Base-by-base conservation (phyloP, 2,329 filamentous ascomycete genomes). In the Botrytis sinoallii region DNA sequence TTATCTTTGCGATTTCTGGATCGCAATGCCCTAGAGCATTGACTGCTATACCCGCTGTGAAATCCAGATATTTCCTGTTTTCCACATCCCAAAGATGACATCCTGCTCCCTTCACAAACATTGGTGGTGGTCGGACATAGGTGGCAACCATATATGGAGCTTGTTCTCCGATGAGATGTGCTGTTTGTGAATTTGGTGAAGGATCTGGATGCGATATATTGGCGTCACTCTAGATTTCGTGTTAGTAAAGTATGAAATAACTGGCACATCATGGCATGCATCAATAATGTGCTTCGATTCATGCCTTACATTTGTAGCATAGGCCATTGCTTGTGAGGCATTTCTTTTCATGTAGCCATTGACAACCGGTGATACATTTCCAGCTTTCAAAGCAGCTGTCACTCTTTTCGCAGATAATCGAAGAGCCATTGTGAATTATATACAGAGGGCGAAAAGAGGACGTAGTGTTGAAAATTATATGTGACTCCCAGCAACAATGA, bases 21-120 rank as follows among this genome's bases (percentile, higher is more conserved):
- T 99, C 94, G 80, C 93, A 94, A 82, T 99, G 96, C 16, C 96
- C 96, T 48, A 99, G 87, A 35, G 92, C 90, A 84, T 95, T 98
- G 81, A 99, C 96, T 25, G 96, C 96, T 81, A 99, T 99, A 66
- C 96, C 96, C 16, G 95, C 92, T 1, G 96, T 98, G 80, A 99
- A 93, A 83, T 99, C 96, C 44, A 99, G 87, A 82, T 98, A 99
- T 82, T 90, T 91, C 75, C 93, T 87, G 81, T 96, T 93, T 84
- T 98, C 94, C 55, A 95, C 85, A 82, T 99, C 96, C 89, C 91
- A 98, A 76, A 99, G 83, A 82, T 94, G 95, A 75, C 92, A 94
- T 3, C 96, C 96, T 81, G 94, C 86, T 76, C 95, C 96, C 82
- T 91, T 93, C 74, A 94, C 90, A 83, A 99, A 98, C 81, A 98